Base-by-base conservation (phyloP, 2,329 filamentous ascomycete species). In the Aspergillus calidoustus region DNA sequence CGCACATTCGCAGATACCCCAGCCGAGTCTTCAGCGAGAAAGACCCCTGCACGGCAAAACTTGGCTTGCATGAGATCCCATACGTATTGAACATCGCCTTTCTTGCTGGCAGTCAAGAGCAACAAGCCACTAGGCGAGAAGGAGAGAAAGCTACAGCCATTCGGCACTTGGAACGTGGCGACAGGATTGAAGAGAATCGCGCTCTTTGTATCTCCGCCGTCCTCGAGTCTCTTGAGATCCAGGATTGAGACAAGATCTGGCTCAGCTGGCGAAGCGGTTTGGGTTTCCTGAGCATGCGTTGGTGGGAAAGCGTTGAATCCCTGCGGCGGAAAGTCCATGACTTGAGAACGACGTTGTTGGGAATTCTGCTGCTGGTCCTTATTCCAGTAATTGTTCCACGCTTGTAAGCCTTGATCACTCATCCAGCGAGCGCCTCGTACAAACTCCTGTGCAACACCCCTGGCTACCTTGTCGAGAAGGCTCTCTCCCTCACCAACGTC, bases 1-100 rank as follows among this genome's bases (percentile, higher is more conserved):
- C 93, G 89, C 34, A 97, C 91, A 64, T 75, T 78, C 7, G 74
- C 67, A 25, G 67, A 68, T 31, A 74, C 69, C 25, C 69, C 58
- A 19, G 67, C 59, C 17, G 70, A 67, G 47, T 79, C 73, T 22
- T 79, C 77, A 4, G 73, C 64, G 31, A 80, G 68, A 57, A 79
- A 76, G 47, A 69, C 68, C 59, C 70, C 74, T 43, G 74, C 69
- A 58, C 79, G 76, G 41, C 77, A 78, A 67, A 82, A 71, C 62
- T 77, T 79, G 44, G 77, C 72, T 64, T 83, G 80, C 77, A 82
- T 78, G 28, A 83, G 68, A 70, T 82, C 80, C 81, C 81, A 83
- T 11, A 83, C 74, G 69, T 82, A 80, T 64, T 83, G 80, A 5
- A 82, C 76, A 61, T 83, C 81, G 1, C 81, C 81, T 56, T 83